Conservation (phyloP, 768 basidiomycete species). For the Trichaptum fuscoviolaceum region DNA sequence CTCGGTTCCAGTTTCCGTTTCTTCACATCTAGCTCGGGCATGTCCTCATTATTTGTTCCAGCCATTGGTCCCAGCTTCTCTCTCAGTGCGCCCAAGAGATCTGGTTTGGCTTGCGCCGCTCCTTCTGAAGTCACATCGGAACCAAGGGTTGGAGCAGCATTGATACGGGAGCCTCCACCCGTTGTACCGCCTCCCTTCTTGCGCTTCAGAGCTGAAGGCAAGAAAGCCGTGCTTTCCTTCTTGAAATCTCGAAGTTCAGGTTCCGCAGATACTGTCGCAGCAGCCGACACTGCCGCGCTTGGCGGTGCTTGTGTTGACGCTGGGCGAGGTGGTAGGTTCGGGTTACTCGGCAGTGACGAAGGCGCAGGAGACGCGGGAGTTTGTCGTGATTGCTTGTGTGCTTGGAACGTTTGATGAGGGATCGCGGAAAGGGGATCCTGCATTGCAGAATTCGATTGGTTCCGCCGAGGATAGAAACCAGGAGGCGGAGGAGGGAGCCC, state of each 20-base stretch:
- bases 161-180: constrained; percentile 37
- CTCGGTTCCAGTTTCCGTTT: constrained; percentile 18
- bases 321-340: constrained; percentile 31
- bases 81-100: constrained; percentile 58
- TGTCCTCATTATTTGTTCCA: constrained; percentile 15
- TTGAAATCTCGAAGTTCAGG: constrained; percentile 90
- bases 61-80: constrained; percentile 49
- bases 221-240: constrained; percentile 91
- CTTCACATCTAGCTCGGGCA: constrained; percentile 12
- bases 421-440: constrained; percentile 75
- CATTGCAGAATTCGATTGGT: constrained; percentile 45
- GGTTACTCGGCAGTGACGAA: constrained; percentile 38
- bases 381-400: constrained; percentile 47
- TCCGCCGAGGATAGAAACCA: constrained; percentile 58
- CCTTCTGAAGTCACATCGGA: constrained; percentile 21
- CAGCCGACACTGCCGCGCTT: constrained; percentile 31
- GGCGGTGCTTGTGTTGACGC: constrained; percentile 18
- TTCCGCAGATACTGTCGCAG: constrained; percentile 76
- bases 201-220: constrained; percentile 77
- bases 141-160: constrained; percentile 59
- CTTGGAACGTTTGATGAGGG: constrained; percentile 77
- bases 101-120: constrained; percentile 43
- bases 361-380: constrained; percentile 29
- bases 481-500: constrained; percentile 45
- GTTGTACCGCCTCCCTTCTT: constrained; percentile 43